Percentiles rank a stretch among this genome's conserved stretches.
Conservation (phyloP, 2,329 filamentous ascomycete genomes). For the Fusarium incarnatum region DNA sequence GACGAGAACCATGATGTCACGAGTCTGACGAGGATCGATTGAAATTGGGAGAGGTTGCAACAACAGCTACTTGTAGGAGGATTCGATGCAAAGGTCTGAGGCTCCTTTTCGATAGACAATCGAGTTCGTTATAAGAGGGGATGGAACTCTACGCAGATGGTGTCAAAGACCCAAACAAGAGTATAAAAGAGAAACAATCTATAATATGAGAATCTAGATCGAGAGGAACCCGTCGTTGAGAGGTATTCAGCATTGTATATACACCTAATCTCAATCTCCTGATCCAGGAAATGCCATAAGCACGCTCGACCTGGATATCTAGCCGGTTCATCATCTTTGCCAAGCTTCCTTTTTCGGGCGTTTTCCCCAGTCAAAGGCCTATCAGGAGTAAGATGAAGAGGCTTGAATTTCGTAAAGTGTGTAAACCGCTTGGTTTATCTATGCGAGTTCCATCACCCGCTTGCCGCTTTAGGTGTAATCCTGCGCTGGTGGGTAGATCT, state of each 20-base stretch:
- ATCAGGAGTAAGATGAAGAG: neutral
- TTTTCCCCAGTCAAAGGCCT: neutral
- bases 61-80: neutral
- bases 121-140: neutral
- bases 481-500: neutral
- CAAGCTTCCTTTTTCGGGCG: neutral
- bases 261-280: neutral
- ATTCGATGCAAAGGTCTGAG: neutral
- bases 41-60: neutral
- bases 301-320: neutral
- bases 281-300: neutral
- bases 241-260: neutral
- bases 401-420: neutral
- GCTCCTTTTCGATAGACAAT: neutral
- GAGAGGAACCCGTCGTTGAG: neutral
- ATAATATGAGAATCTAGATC: neutral
- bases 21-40: neutral
- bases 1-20: slow-evolving; percentile 9
- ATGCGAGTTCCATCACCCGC: neutral
- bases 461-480: neutral
- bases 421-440: neutral
- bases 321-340: neutral
- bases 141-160: neutral
- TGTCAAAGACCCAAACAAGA: neutral
- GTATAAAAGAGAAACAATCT: neutral